Evolutionary conservation across 441 rosid genomes (phyloP).

Genomic region (Arabidopsis hybrid): DNA sequence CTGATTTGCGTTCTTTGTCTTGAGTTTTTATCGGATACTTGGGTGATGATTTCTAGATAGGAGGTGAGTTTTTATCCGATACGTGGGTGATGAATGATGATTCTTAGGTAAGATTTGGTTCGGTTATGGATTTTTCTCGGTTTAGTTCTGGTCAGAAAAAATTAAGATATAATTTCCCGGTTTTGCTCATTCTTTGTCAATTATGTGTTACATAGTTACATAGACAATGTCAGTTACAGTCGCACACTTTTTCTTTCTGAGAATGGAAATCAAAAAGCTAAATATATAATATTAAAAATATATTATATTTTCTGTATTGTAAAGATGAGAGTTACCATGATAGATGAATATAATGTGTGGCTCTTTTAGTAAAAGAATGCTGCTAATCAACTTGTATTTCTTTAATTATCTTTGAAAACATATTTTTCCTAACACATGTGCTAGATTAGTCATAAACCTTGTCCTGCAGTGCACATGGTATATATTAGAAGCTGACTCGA

Average conservation of each 20-base stretch:
- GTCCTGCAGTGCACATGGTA: slow-evolving; percentile 33
- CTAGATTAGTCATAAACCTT: slow-evolving; percentile 28
- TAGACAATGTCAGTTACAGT: not conserved
- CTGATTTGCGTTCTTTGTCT: not conserved
- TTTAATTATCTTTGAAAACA: not conserved
- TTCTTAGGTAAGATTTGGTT: not conserved
- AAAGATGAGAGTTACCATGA: no score
- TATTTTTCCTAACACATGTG: slow-evolving; percentile 21
- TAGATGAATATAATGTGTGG: no score
- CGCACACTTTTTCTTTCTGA: not conserved
- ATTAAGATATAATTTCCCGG: not conserved
- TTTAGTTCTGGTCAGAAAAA: not conserved
- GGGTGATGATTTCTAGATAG: not conserved
- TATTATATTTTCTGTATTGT: not conserved
- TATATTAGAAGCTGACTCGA: slow-evolving; percentile 26
- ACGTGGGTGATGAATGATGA: not conserved
- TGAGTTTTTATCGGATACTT: not conserved
- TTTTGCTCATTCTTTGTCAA: not conserved
- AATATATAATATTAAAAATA: not conserved
- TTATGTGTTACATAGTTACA: not conserved
- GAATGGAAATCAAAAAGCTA: not conserved
- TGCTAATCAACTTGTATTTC: not conserved
- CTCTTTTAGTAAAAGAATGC: not conserved
- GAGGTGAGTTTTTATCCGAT: not conserved
- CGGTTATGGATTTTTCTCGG: not conserved